A percentile compares a stretch with the other conserved stretches of the same genome.
Evolutionary conservation across 2,329 filamentous ascomycete genomes (phyloP).

Genomic region (Penicillium sp.): DNA sequence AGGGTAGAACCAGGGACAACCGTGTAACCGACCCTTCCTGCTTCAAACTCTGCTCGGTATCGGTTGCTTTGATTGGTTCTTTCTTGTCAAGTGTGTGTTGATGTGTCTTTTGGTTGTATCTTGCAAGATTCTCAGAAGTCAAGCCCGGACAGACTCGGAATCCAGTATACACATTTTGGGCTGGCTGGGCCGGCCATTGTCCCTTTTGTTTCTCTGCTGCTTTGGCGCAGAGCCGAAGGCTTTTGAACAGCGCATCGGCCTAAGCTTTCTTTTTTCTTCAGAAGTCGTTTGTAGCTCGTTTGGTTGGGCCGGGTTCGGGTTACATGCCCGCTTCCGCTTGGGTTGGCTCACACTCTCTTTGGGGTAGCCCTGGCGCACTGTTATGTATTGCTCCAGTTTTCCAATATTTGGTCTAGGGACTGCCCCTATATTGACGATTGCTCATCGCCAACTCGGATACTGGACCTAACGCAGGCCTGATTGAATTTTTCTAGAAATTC

Average conservation of each 20-base stretch:
- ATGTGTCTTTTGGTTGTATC: not conserved
- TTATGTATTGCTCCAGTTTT: constrained; percentile 9
- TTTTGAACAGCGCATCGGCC: constrained; percentile 10
- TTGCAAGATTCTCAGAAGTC: constrained; percentile 8
- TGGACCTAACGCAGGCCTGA: constrained; percentile 12
- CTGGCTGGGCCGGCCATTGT: not conserved
- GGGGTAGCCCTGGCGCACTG: constrained; percentile 2
- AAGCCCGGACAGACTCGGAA: constrained; percentile 12
- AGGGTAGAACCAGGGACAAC: constrained; percentile 7
- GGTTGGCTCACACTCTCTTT: constrained; percentile 3
- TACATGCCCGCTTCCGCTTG: constrained; percentile 15
- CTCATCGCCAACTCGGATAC: constrained; percentile 9
- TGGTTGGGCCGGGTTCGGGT: constrained; percentile 19
- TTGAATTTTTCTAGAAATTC: constrained; percentile 25
- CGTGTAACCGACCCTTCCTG: constrained; percentile 18
- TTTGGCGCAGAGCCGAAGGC: not conserved
- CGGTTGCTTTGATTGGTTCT: constrained; percentile 15
- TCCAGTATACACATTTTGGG: not conserved
- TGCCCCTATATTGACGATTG: constrained; percentile 21
- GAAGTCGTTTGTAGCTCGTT: constrained; percentile 24
- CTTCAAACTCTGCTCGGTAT: not conserved
- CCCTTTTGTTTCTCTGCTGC: not conserved
- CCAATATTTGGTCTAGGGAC: constrained; percentile 11
- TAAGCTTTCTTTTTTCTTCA: not conserved
- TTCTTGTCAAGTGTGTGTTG: constrained; percentile 6